Evolutionary conservation across 2,329 filamentous ascomycete genomes (phyloP).

Genomic region (Rachicladosporium sp.): DNA sequence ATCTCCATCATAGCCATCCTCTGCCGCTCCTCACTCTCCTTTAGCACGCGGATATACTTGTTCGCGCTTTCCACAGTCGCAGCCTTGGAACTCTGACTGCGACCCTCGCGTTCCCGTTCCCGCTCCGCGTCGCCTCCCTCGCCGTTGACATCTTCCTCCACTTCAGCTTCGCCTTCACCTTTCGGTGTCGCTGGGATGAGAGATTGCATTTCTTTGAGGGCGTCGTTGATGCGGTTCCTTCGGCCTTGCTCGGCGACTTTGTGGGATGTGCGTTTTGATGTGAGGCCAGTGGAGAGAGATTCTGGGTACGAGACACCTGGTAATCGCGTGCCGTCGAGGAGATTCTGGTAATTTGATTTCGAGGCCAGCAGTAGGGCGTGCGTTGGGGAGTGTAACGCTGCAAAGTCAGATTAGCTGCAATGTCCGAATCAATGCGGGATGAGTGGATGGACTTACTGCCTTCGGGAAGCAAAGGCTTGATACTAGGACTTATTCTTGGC

Average conservation of each 20-base stretch:
- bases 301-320: conserved; percentile 68
- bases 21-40: conserved; percentile 35
- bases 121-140: conserved; percentile 40
- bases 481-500: conserved; percentile 84
- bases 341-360: conserved; percentile 97
- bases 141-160: not conserved
- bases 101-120: conserved; percentile 26
- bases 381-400: conserved; percentile 38
- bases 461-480: conserved; percentile 76
- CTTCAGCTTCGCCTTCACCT: conserved; percentile 25
- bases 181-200: conserved; percentile 53
- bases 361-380: conserved; percentile 70
- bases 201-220: conserved; percentile 78
- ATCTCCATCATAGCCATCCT: conserved; percentile 10
- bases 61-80: conserved; percentile 97
- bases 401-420: too few relatives aligned
- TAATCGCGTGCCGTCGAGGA: conserved; percentile 81
- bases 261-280: conserved; percentile 91
- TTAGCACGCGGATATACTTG: conserved; percentile 82
- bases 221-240: conserved; percentile 87
- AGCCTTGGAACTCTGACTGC: conserved; percentile 71
- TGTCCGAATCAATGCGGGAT: not conserved
- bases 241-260: conserved; percentile 98
- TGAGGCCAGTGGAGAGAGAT: conserved; percentile 82
- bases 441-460: conserved; percentile 37